Base-by-base conservation (phyloP, 352 stramenopile genomes). In the Globisporangium barbulae region DNA sequence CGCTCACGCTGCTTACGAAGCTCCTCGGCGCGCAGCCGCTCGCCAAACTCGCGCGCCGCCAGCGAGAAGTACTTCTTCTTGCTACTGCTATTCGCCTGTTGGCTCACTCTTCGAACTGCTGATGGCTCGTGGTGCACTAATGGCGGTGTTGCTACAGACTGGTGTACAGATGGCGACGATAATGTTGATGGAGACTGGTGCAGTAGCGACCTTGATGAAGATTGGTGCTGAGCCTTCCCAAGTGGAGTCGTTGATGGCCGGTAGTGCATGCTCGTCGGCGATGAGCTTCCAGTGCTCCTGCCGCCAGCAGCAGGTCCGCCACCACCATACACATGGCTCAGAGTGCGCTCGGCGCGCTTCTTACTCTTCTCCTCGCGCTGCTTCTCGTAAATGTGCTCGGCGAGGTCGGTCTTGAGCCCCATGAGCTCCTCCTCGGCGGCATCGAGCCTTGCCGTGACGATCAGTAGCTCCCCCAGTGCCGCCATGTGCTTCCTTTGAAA, bases 341-440 rank as follows among this genome's bases (percentile, higher is more conserved):
- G 9, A 0, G 68, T 62, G 12, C 62, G 53, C 8, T 59, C 62
- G 9, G 72, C 76, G 41, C 78, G 69, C 52, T 79, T 76, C 31
- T 85, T 57, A 25, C 57, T 69, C 22, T 75, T 72, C 17, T 83
- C 67, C n/a, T 81, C 75, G 6, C 75, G 67, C 22, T 74, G 78
- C 64, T 79, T 86, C 15, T 88, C 79, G 61, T 86, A 88, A 58
- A 89, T 86, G 47, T 87, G 73, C 53, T 92, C 83, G 6, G 73
- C 78, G 28, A 89, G 59, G 42, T 88, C 79, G 15, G 73, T 83
- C 17, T 82, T 81, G 41, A 92, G 70, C 33, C 31, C 65, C 75
- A 79, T 81, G 45, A 89, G 74, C 61, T 90, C 83, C 0, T 81
- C 42, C 59, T 89, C 70, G 1, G 79, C 68, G 0, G 55, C 71